Evolutionary conservation across 2,329 filamentous ascomycete genomes (phyloP).

Genomic region (Trichophyton rubrum): DNA sequence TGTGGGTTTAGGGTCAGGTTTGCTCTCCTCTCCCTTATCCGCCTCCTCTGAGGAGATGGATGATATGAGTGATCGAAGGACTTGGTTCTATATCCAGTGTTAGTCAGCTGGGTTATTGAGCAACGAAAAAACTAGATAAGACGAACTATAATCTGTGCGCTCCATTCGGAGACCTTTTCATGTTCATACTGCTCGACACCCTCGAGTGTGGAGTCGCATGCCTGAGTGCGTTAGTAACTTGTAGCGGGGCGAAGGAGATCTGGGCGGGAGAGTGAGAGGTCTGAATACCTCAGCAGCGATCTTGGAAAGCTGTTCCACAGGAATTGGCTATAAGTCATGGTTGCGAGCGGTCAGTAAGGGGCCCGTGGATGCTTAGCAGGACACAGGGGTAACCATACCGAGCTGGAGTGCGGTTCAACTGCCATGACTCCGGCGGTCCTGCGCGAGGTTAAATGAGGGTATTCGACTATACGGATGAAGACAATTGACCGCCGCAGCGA

Average conservation of each 20-base stretch:
- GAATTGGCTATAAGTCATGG: conserved; percentile 50
- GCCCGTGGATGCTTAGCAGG: neutral
- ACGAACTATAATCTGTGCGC: conserved; percentile 78
- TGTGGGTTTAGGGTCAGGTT: conserved; percentile 36
- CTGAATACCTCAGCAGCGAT: conserved; percentile 66
- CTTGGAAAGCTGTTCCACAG: conserved; percentile 65
- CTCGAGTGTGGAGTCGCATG: conserved; percentile 67
- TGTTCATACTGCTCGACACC: conserved; percentile 74
- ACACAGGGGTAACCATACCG: neutral
- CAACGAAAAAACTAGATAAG: no score
- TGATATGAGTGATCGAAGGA: conserved; percentile 31
- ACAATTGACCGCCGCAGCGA: neutral
- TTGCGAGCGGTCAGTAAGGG: neutral
- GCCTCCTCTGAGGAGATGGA: conserved; percentile 28
- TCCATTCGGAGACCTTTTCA: conserved; percentile 73
- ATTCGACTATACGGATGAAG: neutral
- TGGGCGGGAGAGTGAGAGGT: neutral
- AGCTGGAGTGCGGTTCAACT: conserved; percentile 1
- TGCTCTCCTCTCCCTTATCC: conserved; percentile 26
- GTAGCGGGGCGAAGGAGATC: no score
- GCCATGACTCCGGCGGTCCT: neutral
- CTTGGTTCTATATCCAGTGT: conserved; percentile 22
- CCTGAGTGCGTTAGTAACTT: conserved; percentile 39
- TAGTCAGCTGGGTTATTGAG: neutral
- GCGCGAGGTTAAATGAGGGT: neutral